Evolutionary conservation across 2,329 filamentous ascomycete genomes (phyloP), one percentile per base, ranked within the genome.

Genomic region (Trichoderma simmonsii): DNA sequence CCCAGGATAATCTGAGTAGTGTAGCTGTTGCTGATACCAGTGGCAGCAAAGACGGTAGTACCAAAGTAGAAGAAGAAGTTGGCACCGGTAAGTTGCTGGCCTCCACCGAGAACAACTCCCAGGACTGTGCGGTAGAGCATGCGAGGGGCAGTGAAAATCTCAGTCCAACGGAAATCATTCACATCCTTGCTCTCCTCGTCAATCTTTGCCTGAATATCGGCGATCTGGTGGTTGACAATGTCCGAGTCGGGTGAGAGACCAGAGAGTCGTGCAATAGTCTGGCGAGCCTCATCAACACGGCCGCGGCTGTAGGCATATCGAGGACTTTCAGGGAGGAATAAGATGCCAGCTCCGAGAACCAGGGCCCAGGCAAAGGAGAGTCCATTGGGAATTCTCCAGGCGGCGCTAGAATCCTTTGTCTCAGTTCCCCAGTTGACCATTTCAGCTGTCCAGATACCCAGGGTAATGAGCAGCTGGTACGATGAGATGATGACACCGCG

Each of bases 51-150:
- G 57, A 70, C 66, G 3, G 66, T 70, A 0, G 66, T 70, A 1
- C 66, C 66, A 62, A 70, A 70, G 66, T 70, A 70, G n/a, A 70
- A 70, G 66, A 70, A 70, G 57, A 70, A 70, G 39, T 70, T 70
- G 36, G 66, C 66, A 36, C 66, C 66, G 4, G 66, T 70, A n/a
- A 70, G 28, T 21, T 70, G 66, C 57, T 70, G 66, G 21, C 66
- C 66, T 12, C 56, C 66, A 26, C 60, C 56, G 3, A 70, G 66
- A 11, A 70, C 66, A n/a, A 70, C 32, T 26, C 66, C 66, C 3
- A 70, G 39, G 57, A 32, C 26, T 3, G 66, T 70, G 2, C 66
- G 66, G 28, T 70, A 54, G n/a, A 70, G 11, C 66, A 70, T 70
- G 3, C 66, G 66, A 36, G 66, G 66, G 15, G n/a, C 66, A 5